Conservation (phyloP, 2,329 filamentous ascomycete species). For the Sporothrix pallida region DNA sequence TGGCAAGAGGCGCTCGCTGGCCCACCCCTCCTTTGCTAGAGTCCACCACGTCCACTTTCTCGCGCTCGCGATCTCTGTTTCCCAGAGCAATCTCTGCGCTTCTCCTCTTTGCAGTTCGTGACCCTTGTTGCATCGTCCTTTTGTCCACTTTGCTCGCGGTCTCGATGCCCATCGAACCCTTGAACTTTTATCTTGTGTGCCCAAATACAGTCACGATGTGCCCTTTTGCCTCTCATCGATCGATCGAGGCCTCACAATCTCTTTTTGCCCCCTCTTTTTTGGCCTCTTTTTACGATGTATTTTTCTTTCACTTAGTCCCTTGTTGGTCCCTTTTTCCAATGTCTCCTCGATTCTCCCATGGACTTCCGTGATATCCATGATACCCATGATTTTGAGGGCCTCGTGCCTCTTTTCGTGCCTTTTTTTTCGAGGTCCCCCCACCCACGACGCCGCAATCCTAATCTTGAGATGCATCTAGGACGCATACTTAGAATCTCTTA, state of each 20-base stretch:
- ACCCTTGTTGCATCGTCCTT: background rate
- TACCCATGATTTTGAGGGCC: background rate
- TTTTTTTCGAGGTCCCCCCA: background rate
- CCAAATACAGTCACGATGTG: constrained; percentile 11
- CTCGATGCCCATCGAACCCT: background rate
- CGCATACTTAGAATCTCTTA: background rate
- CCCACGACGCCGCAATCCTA: background rate
- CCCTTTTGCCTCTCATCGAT: background rate
- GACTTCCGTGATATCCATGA: no score
- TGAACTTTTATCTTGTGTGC: background rate
- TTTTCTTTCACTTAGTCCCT: background rate
- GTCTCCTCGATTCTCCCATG: no score
- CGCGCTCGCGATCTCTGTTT: constrained; percentile 11
- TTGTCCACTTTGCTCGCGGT: constrained; percentile 25
- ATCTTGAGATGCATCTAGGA: background rate
- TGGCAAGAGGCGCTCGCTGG: background rate
- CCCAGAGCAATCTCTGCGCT: background rate
- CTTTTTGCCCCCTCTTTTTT: background rate
- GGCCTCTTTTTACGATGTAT: background rate
- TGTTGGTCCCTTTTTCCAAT: background rate
- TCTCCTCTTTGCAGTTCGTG: background rate
- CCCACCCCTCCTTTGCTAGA: background rate
- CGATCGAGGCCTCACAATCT: constrained; percentile 5
- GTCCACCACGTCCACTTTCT: background rate
- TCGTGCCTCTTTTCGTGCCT: no score